Evolutionary conservation across 2,329 filamentous ascomycete species (phyloP), one percentile per base, ranked within the genome.

Genomic region (Erysiphe pulchra): DNA sequence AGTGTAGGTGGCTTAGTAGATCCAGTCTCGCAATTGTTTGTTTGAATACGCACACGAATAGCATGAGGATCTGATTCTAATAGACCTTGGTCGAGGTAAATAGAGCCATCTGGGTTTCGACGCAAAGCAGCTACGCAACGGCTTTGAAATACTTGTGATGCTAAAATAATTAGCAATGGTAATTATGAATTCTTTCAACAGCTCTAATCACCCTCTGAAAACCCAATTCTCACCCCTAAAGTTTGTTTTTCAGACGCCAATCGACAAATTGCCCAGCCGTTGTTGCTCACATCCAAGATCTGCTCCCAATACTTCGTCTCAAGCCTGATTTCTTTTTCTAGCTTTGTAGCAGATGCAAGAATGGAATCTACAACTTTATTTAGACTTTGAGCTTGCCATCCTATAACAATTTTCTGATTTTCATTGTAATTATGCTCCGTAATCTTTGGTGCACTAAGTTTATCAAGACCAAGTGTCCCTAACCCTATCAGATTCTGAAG

Each of bases 241-340:
- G 75, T 77, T 52, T 82, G 74, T 44, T 69, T 68, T 52, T 87
- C 77, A 7, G 75, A 67, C 0, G 84, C 83, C 37, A 90, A 65
- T 43, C 80, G 72, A 52, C 79, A 87, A 16, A 95, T 65, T 17
- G 80, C 77, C 87, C 90, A 98, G 4, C 86, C 85, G 46, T 76
- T 77, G 52, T 84, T 73, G 51, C 79, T 84, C 40, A 95, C 75
- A 10, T 75, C 73, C 42, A 92, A 64, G 2, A 95, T 71, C 54
- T 92, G 79, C 46, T 80, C 71, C 90, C 90, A 98, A 60, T 92
- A 98, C 53, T 71, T 77, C 1, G 77, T 77, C 63, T 98, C 90
- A 30, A 75, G 73, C 10, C 72, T 69, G 32, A 92, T 79, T 59
- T 93, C 86, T 11, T 70, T 71, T 53, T 83, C 73, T 12, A 98